These are phyloP conservation scores for Geotrichum macrosporum DNA, from an alignment of 1,139 yeast genomes.

Conservation along the genomic window DNA sequence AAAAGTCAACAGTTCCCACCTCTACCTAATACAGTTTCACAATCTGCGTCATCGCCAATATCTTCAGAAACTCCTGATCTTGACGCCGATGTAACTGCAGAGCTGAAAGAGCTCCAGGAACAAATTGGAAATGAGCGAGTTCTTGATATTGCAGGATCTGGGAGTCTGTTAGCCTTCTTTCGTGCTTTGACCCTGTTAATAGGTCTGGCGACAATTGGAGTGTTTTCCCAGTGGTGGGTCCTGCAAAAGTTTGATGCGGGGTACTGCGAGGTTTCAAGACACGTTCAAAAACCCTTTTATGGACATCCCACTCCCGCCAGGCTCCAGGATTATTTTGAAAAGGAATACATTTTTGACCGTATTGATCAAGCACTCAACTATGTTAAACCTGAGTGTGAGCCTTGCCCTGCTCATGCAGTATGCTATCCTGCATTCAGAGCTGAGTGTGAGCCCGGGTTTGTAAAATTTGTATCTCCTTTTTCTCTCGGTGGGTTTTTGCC, in stretches of 20 bases:
- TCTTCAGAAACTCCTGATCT: not conserved
- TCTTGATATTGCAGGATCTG: constrained; percentile 25
- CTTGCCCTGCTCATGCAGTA: constrained; percentile 77
- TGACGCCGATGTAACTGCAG: constrained; percentile 7
- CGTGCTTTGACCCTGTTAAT: constrained; percentile 16
- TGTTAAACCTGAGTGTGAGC: constrained; percentile 61
- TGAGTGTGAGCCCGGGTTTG: constrained; percentile 67
- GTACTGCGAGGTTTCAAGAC: constrained; percentile 38
- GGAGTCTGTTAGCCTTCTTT: not conserved
- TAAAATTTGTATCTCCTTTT: constrained; percentile 45
- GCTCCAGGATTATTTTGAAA: constrained; percentile 19
- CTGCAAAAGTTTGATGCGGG: constrained; percentile 35
- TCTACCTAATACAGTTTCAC: no score
- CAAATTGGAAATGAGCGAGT: constrained; percentile 24
- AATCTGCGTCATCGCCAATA: not conserved
- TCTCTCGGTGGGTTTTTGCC: constrained; percentile 61
- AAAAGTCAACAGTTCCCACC: no score
- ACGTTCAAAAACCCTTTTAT: constrained; percentile 16
- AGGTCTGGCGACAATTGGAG: constrained; percentile 22
- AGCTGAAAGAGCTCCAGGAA: constrained; percentile 17
- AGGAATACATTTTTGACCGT: constrained; percentile 24
- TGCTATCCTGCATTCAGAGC: constrained; percentile 59
- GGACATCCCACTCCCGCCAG: constrained; percentile 13
- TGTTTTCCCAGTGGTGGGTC: constrained; percentile 34
- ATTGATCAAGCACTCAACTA: constrained; percentile 27